Evolutionary conservation across 495 filamentous ascomycete genomes (phyloP), one percentile per base, ranked within the genome.

Genomic region (Hypoxylon lenormandii): DNA sequence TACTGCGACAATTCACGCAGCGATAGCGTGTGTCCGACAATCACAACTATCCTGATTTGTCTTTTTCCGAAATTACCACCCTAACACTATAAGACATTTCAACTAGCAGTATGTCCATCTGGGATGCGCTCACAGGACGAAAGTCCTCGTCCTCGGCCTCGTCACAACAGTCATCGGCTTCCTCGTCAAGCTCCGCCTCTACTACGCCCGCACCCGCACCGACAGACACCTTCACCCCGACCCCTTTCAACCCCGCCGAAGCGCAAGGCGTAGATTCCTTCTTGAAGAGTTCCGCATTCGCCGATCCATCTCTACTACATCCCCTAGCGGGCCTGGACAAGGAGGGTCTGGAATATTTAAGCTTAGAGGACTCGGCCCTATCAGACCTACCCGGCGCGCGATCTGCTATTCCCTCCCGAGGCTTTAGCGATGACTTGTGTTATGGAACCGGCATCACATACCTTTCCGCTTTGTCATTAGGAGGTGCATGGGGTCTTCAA

Each of bases 341-440:
- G 80, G 89, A 95, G 52, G 90, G 90, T 6, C 88, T 98, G 64
- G 94, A 97, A 70, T 98, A 98, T 81, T 86, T 98, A 47, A 86
- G 89, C 47, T 90, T 98, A 75, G 95, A 98, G 82, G 95, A 98
- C 72, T 90, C 92, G 21, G 85, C 89, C 10, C 90, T 98, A 45
- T 94, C 93, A 37, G 85, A 94, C 72, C 86, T 96, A n/a, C 92
- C 95, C 51, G 94, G 93, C 72, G 84, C 87, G 40, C 90, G 90
- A 60, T 92, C 93, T 12, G 89, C 92, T 36, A 86, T 98, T 33
- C 96, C 96, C 4, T 97, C 93, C 23, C 90, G 96, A 76, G 95
- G 95, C 70, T 98, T 96, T 89, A 95, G 92, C 51, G 95, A 98
- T 76, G 95, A 98, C 78, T 88, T 98, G 50, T 98, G 95, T 80